phyloP scores from a whole-genome alignment of 345 rosid genomes.

The Eucalyptus decipiens region DNA sequence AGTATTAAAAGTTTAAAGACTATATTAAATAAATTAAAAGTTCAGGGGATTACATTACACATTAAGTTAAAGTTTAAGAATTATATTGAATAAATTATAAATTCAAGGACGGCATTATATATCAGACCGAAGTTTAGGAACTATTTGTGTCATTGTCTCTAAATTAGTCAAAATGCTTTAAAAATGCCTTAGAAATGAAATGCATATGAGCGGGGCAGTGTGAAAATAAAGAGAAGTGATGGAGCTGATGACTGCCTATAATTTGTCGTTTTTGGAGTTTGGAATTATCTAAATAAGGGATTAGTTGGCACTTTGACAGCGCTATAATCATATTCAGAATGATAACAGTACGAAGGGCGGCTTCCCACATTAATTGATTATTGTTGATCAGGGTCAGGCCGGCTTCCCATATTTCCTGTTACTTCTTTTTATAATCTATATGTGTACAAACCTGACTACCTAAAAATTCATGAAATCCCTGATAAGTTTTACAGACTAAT shows the following conservation, averaged over 20 bases:
- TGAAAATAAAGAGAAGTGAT: background rate
- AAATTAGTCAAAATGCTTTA: background rate
- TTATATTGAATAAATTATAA: no score
- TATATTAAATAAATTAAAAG: no score
- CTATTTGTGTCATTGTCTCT: background rate
- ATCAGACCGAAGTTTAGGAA: rapidly evolving
- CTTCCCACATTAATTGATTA: background rate
- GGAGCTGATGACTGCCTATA: background rate
- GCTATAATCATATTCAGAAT: background rate
- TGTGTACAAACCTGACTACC: background rate
- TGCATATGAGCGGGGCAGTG: background rate
- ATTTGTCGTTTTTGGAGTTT: background rate
- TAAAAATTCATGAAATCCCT: background rate
- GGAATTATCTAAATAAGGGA: background rate
- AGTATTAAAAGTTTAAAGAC: rapidly evolving
- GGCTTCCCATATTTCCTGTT: background rate
- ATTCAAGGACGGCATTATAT: no score
- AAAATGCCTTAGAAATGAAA: background rate
- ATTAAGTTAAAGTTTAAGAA: no score
- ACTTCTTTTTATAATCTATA: background rate
- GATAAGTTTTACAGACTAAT: no score
- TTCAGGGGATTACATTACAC: no score
- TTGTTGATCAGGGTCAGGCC: background rate
- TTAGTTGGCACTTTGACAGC: background rate
- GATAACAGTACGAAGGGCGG: background rate